A percentile compares a stretch with the other conserved stretches of the same genome.
phyloP scores from a whole-genome alignment of 75 land plant species.

The Chamaecyparis obtusa region DNA sequence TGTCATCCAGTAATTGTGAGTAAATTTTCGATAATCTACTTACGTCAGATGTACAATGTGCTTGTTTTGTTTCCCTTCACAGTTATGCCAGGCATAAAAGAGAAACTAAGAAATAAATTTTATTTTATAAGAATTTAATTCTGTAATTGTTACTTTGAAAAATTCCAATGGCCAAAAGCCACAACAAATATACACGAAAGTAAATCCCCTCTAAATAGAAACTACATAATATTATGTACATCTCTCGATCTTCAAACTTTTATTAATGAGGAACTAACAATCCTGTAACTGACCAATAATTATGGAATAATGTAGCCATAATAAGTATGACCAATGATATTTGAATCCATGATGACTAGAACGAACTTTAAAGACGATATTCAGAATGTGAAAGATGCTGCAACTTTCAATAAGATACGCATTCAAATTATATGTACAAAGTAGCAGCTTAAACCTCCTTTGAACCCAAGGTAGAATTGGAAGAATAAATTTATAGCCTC shows the following conservation, averaged over 20 bases:
- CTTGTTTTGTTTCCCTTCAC: background rate
- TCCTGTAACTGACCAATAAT: background rate
- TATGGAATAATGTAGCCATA: background rate
- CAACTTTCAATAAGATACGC: background rate
- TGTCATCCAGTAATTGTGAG: too few relatives aligned
- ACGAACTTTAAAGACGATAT: background rate
- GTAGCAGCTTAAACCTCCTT: background rate
- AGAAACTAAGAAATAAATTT: background rate
- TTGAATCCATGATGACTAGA: background rate
- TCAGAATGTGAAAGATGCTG: background rate
- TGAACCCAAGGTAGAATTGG: background rate
- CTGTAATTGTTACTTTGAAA: background rate
- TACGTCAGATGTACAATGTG: too few relatives aligned
- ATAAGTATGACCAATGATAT: background rate
- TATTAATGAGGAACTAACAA: background rate
- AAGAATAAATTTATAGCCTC: background rate
- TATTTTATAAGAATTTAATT: background rate
- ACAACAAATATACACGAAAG: background rate
- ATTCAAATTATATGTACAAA: background rate
- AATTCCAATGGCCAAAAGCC: background rate
- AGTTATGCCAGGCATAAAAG: background rate
- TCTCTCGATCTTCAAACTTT: constrained; percentile 2
- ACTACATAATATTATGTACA: background rate
- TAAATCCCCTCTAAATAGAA: background rate
- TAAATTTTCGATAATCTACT: too few relatives aligned